Evolutionary conservation across 1,139 yeast genomes (phyloP), one percentile per base, ranked within the genome.

Genomic region (Geotrichum aggregatum): DNA sequence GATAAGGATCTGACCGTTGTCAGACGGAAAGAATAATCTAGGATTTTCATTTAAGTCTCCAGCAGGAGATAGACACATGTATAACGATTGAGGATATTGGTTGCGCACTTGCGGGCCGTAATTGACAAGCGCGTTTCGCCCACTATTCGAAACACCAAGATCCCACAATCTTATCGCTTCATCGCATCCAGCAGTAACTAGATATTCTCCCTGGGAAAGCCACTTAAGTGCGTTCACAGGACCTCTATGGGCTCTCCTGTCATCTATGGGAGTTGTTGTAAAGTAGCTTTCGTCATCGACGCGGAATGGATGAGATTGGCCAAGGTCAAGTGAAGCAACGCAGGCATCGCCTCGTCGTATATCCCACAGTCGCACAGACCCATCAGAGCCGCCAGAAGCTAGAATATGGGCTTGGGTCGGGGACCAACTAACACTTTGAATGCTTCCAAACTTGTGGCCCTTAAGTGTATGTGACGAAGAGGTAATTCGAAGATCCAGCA

Each of bases 111-210:
- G 71, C 0, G 95, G 95, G 0, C 95, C 95, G 65, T 83, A 87
- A 60, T 86, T 87, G 33, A 84, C 74, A 39, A 84, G 72, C 59
- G 50, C 11, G 35, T 50, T 36, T 22, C 44, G 28, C 10, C 34
- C 46, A 11, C 5, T 14, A 0, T 39, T 44, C 10, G 45, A 22
- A 7, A 38, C 21, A 2, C 33, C 61, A 70, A 84, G 69, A 58
- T 84, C 84, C 96, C 96, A 87, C 0, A 83, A 80, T 19, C 89
- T 71, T 2, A 87, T 74, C 60, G 80, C 83, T 55, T 87, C 94
- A 63, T 87, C 96, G 54, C 81, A 80, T 0, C 95, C 96, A 0
- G 86, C 72, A 0, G 87, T 77, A 26, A 80, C 70, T 35, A 88
- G 64, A 28, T 75, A 72, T 40, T 76, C 74, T 0, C 95, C 95